These are phyloP conservation scores for Chlorella vulgaris DNA, from an alignment of 139 green algal species.

Conservation along the genomic window DNA sequence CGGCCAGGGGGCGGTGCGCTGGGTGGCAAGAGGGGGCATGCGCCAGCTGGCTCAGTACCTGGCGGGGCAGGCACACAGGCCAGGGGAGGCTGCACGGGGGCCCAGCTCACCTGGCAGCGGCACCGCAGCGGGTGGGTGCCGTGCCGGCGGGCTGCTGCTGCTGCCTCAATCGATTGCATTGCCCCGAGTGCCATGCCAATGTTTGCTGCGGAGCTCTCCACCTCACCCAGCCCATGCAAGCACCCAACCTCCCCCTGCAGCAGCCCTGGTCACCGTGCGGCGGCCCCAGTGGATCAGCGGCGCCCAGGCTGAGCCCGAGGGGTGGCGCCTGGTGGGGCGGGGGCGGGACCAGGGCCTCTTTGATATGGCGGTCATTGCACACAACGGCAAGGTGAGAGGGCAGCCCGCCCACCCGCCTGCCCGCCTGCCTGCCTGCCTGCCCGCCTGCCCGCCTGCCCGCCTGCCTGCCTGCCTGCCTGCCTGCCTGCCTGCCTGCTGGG, in stretches of 20 bases:
- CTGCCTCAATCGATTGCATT: too few relatives aligned
- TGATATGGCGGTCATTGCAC: conserved; percentile 66
- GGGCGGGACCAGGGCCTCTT: conserved; percentile 21
- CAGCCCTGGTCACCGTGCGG: conserved; percentile 40
- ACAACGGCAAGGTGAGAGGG: conserved; percentile 76
- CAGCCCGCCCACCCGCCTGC: too few relatives aligned
- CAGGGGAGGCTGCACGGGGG: neutral
- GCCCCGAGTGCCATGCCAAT: too few relatives aligned
- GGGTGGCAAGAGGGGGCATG: conserved; percentile 66
- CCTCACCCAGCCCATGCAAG: neutral
- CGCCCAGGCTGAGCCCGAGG: neutral
- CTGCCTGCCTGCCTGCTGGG: too few relatives aligned
- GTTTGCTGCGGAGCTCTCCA: too few relatives aligned
- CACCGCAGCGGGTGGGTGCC: conserved; percentile 4
- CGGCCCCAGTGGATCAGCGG: conserved; percentile 68
- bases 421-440: too few relatives aligned
- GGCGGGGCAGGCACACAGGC: conserved; percentile 24
- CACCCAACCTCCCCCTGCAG: conserved; percentile 5
- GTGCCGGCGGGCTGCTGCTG: neutral
- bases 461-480: too few relatives aligned
- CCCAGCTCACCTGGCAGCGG: neutral
- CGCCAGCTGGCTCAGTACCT: conserved; percentile 59
- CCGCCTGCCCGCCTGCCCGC: too few relatives aligned
- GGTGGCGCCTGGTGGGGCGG: conserved; percentile 22
- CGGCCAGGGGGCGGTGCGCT: conserved; percentile 31